Base-by-base conservation (phyloP, 768 basidiomycete genomes). In the Guyanaporus albipodus region DNA sequence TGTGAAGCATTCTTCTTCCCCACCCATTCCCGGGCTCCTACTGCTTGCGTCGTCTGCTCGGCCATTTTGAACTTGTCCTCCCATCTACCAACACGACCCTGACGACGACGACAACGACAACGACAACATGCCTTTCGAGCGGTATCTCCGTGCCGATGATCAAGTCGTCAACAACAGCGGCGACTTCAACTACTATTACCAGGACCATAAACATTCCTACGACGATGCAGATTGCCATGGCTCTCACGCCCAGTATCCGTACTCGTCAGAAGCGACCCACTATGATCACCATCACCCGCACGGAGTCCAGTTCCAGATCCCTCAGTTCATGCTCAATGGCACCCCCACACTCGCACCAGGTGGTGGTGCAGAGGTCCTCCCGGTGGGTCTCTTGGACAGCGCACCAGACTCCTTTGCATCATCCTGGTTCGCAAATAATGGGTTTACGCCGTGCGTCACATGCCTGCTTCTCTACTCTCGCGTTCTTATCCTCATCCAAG, bases 301-400 rank as follows among this genome's bases (percentile, higher is more conserved):
- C 56, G 52, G 60, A 6, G 58, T 75, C 51, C 73, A 72, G 46
- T 75, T 87, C 52, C 82, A 85, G 63, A 70, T 88, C 29, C 86
- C 85, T 4, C 72, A 76, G 22, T 87, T 83, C 61, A 75, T 87
- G 67, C 69, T 78, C 56, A 66, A 65, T 49, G 75, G 74, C 4
- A 71, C 76, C 0, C 83, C 86, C 22, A 74, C 76, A 2, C 73
- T 88, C 18, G 83, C 82, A 2, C 79, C 74, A 2, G 85, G 85
- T 18, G 86, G 85, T 19, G 85, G 87, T 28, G 85, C 82, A 9
- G 87, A 88, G 64, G 79, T 84, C 12, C 60, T 87, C n/a, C 78
- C 83, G 10, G 67, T 69, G 4, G 73, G 73, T 31, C 64, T 74
- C 47, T 55, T 62, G 18, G 60, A 54, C 36, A 54, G 42, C 22